Percentiles rank a stretch among this genome's conserved stretches.
phyloP scores from a whole-genome alignment of 768 basidiomycete species.

The Lactarius sp. region DNA sequence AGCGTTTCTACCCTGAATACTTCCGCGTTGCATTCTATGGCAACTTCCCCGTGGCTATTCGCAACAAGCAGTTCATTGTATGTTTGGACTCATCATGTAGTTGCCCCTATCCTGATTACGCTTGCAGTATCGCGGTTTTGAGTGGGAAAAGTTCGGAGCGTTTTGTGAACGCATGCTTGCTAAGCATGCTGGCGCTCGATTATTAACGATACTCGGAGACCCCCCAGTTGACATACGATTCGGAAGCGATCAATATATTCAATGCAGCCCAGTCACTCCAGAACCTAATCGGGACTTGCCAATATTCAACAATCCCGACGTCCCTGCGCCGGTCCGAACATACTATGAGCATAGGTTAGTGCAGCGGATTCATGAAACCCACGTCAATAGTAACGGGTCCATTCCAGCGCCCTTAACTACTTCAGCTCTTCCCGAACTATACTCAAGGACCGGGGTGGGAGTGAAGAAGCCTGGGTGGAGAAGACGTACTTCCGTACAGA shows the following conservation, averaged over 20 bases:
- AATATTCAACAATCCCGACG: constrained; percentile 83
- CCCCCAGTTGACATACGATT: constrained; percentile 77
- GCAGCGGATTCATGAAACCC: not conserved
- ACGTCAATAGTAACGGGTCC: not conserved
- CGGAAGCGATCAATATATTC: constrained; percentile 79
- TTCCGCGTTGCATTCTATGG: constrained; percentile 94
- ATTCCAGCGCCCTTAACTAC: constrained; percentile 65
- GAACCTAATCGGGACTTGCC: constrained; percentile 75
- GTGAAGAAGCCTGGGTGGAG: constrained; percentile 79
- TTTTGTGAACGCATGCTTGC: constrained; percentile 90
- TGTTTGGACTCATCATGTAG: constrained; percentile 27
- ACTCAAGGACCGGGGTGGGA: constrained; percentile 60
- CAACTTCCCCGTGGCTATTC: constrained; percentile 78
- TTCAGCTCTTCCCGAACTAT: constrained; percentile 76
- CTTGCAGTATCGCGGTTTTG: constrained; percentile 81
- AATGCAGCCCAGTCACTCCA: constrained; percentile 79
- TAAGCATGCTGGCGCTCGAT: constrained; percentile 81
- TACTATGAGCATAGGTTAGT: constrained; percentile 84
- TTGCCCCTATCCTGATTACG: constrained; percentile 3
- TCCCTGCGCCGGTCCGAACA: constrained; percentile 68
- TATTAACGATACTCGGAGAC: constrained; percentile 68
- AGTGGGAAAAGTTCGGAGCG: constrained; percentile 89
- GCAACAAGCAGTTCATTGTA: constrained; percentile 89
- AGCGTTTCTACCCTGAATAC: constrained; percentile 87
- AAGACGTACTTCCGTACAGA: constrained; percentile 86